Conservation (phyloP, 1,284 basidiomycete species). For the Trichosporon inkin region DNA sequence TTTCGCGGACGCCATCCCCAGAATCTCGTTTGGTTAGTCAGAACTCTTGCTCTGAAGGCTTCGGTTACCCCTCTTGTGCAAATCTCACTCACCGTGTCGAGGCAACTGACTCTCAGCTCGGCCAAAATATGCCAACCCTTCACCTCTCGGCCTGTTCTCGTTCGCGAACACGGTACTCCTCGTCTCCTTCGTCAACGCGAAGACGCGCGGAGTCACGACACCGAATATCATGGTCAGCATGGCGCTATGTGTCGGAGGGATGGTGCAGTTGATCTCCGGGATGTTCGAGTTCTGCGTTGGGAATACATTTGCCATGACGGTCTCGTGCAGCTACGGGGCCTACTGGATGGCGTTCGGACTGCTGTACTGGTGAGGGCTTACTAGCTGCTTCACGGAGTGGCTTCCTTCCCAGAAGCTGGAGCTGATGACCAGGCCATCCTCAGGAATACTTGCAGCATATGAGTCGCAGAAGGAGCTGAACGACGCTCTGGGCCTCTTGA, state of each 20-base stretch:
- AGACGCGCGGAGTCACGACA: slow-evolving; percentile 47
- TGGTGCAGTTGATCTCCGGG: slow-evolving; percentile 58
- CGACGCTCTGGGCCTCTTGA: slow-evolving; percentile 43
- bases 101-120: background rate
- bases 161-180: slow-evolving; percentile 10
- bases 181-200: slow-evolving; percentile 18
- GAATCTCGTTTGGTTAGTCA: too few relatives aligned
- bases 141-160: slow-evolving; percentile 45
- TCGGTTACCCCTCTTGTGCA: too few relatives aligned
- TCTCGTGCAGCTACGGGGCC: slow-evolving; percentile 58
- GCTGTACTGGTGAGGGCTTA: slow-evolving; percentile 27
- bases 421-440: slow-evolving; percentile 18
- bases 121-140: slow-evolving; percentile 53
- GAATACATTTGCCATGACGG: slow-evolving; percentile 57
- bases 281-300: slow-evolving; percentile 59
- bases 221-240: slow-evolving; percentile 59
- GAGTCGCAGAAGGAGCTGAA: slow-evolving; percentile 46
- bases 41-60: too few relatives aligned
- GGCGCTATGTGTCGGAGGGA: slow-evolving; percentile 71
- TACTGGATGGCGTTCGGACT: slow-evolving; percentile 72
- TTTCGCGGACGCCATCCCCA: too few relatives aligned
- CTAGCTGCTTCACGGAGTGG: too few relatives aligned
- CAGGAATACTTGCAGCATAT: slow-evolving; percentile 53
- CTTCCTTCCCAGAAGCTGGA: too few relatives aligned
- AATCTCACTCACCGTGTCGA: too few relatives aligned